These are phyloP conservation scores for Albizia julibrissin DNA, from an alignment of 306 rosid genomes.

Conservation along the genomic window DNA sequence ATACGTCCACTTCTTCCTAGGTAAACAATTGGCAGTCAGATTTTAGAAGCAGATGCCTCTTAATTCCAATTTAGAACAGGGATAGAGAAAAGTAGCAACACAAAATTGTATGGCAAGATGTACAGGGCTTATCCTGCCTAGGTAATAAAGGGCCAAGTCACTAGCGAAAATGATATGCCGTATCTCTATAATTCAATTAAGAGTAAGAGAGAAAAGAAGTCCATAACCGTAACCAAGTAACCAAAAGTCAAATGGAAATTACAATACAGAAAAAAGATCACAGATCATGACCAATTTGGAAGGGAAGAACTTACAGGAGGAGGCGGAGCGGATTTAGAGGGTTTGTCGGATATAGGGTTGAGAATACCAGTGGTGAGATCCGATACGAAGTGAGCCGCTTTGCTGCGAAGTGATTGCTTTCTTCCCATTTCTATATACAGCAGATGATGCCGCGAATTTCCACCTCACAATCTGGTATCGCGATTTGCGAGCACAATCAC, in stretches of 20 bases:
- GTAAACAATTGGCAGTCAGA: conserved; percentile 2
- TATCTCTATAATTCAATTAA: neutral
- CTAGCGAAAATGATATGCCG: neutral
- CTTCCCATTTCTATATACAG: conserved; percentile 58
- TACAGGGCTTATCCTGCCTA: neutral
- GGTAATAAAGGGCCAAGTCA: neutral
- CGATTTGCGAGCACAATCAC: neutral
- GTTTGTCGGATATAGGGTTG: conserved; percentile 82
- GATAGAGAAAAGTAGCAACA: too few relatives aligned
- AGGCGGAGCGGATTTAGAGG: conserved; percentile 52
- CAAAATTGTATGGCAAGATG: neutral
- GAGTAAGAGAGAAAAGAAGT: neutral
- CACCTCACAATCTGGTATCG: neutral
- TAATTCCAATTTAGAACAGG: conserved; percentile 1
- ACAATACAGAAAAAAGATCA: neutral
- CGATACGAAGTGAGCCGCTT: conserved; percentile 75
- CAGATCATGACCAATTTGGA: neutral
- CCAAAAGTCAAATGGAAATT: neutral
- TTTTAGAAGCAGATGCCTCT: neutral
- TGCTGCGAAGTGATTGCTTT: conserved; percentile 75
- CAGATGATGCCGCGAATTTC: neutral
- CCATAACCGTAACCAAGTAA: neutral
- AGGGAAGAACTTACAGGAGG: conserved; percentile 51
- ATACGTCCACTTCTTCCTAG: conserved; percentile 57
- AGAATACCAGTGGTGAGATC: conserved; percentile 83